A percentile compares a stretch with the other conserved stretches of the same genome.
Conservation (phyloP, 805 yeast genomes). For the Kodamaea neixiangensis region DNA sequence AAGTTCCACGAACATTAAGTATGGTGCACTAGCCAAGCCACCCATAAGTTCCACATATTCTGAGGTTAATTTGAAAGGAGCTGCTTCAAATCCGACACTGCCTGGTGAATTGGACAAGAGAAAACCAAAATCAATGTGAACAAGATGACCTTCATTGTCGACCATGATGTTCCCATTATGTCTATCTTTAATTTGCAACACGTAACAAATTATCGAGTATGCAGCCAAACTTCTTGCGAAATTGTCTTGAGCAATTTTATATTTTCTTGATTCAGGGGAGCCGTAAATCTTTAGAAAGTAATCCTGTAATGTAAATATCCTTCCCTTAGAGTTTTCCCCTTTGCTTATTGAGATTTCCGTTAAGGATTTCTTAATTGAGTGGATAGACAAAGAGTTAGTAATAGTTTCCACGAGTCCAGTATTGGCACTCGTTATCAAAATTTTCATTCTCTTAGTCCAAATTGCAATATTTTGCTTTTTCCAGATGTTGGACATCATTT, state of each 20-base stretch:
- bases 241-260: conserved; percentile 76
- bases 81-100: conserved; percentile 95
- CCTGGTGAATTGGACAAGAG: conserved; percentile 94
- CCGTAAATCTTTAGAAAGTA: conserved; percentile 83
- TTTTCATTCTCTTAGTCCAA: conserved; percentile 95
- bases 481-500: conserved; percentile 87
- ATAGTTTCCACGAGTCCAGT: conserved; percentile 95
- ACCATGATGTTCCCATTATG: conserved; percentile 98
- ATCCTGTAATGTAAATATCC: conserved; percentile 71
- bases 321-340: conserved; percentile 70
- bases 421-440: conserved; percentile 84
- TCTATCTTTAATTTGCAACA: conserved; percentile 91
- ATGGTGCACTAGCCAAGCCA: conserved; percentile 66
- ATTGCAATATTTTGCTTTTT: conserved; percentile 62
- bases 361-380: conserved; percentile 89
- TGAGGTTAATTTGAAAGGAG: conserved; percentile 89
- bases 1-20: conserved; percentile 57
- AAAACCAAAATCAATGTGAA: conserved; percentile 95
- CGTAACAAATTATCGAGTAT: conserved; percentile 85
- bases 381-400: conserved; percentile 90
- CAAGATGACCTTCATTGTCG: conserved; percentile 92
- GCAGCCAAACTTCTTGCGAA: conserved; percentile 88
- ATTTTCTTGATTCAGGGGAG: conserved; percentile 50
- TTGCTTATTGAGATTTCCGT: conserved; percentile 70
- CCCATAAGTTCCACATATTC: conserved; percentile 91